phyloP scores from a whole-genome alignment of 2,329 filamentous ascomycete species.

The Phialophora expanda region DNA sequence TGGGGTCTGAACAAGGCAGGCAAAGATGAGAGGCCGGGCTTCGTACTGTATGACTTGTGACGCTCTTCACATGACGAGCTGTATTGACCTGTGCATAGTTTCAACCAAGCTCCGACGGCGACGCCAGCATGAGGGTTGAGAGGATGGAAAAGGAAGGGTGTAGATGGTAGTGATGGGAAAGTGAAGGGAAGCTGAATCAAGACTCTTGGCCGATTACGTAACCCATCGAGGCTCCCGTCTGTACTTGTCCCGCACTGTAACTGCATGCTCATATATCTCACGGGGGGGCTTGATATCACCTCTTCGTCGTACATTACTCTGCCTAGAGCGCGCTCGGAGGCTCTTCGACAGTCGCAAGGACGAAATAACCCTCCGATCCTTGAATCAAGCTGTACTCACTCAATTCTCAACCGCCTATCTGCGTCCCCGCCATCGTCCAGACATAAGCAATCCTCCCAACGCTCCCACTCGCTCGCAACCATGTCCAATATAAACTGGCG shows the following conservation, averaged over 20 bases:
- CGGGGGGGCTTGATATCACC: background rate
- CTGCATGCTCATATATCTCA: background rate
- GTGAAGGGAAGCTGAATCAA: background rate
- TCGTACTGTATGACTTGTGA: constrained; percentile 34
- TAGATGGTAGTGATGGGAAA: background rate
- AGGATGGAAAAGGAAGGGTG: background rate
- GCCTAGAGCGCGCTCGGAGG: background rate
- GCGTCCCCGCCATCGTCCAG: constrained; percentile 9
- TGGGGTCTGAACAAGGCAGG: constrained; percentile 53
- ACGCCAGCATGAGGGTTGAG: background rate
- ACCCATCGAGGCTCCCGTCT: background rate
- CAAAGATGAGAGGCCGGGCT: constrained; percentile 41
- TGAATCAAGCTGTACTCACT: background rate
- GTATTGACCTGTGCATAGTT: constrained; percentile 14
- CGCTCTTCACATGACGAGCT: background rate
- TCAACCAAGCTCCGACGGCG: constrained; percentile 8
- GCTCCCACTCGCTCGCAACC: constrained; percentile 23
- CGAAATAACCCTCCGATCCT: background rate
- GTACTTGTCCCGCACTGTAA: constrained; percentile 11
- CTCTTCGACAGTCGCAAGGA: background rate
- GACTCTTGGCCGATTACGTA: constrained; percentile 15
- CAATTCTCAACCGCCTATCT: background rate
- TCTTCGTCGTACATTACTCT: background rate
- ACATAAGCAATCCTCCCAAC: constrained; percentile 11
- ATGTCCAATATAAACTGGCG: constrained; percentile 68